A percentile compares a stretch with the other conserved stretches of the same genome.
Conservation (phyloP, 2,329 filamentous ascomycete genomes). For the Monosporascus sp. region DNA sequence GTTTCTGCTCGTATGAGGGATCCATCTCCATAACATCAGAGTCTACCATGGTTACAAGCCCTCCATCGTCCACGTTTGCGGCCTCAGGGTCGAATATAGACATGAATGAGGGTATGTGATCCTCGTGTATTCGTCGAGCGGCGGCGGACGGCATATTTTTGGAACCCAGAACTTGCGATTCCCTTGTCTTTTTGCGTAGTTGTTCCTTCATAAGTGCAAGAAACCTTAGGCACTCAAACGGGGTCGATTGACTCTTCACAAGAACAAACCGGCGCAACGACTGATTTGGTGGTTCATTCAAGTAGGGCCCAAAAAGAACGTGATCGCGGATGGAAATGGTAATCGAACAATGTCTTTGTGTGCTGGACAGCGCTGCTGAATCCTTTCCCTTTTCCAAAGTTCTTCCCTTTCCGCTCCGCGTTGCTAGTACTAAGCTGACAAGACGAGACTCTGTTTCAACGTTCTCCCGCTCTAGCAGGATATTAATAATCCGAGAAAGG, state of each 20-base stretch:
- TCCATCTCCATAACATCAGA: slow-evolving; percentile 47
- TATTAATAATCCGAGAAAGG: slow-evolving; percentile 1
- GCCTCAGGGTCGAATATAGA: slow-evolving; percentile 65
- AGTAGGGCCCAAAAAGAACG: slow-evolving; percentile 19
- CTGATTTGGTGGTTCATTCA: slow-evolving; percentile 9
- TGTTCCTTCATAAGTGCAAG: not conserved
- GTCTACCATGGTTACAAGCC: slow-evolving; percentile 49
- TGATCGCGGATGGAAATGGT: slow-evolving; percentile 12
- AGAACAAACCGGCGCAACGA: not conserved
- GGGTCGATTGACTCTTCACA: slow-evolving; percentile 1
- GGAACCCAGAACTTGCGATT: slow-evolving; percentile 1
- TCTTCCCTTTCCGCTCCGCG: slow-evolving; percentile 16
- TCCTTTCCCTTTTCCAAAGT: slow-evolving; percentile 31
- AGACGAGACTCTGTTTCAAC: not conserved
- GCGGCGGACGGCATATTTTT: slow-evolving; percentile 57
- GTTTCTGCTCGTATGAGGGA: slow-evolving; percentile 27
- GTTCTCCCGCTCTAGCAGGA: slow-evolving; percentile 1
- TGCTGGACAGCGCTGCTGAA: slow-evolving; percentile 49
- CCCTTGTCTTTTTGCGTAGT: not conserved
- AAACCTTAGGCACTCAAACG: not conserved
- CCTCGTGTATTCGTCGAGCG: slow-evolving; percentile 57
- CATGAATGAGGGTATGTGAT: slow-evolving; percentile 71
- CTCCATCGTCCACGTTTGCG: slow-evolving; percentile 47
- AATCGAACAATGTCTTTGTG: slow-evolving; percentile 14
- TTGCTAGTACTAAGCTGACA: slow-evolving; percentile 1